Evolutionary conservation across 2,329 filamentous ascomycete genomes (phyloP).

Genomic region (Colletotrichum sp.): DNA sequence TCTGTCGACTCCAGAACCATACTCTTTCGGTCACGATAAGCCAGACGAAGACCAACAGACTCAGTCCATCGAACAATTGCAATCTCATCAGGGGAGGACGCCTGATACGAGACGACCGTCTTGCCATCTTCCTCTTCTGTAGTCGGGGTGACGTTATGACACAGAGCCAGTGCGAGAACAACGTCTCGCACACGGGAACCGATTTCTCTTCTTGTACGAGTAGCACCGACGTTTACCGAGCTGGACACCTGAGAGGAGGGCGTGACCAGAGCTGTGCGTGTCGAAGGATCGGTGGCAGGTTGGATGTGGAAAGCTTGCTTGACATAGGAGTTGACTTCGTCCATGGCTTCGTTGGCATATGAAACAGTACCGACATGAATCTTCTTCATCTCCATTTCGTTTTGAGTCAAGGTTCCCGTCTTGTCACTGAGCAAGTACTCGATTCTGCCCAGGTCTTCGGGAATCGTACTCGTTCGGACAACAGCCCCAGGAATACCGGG

Average conservation of each 20-base stretch:
- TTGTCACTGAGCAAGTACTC: conserved; percentile 98
- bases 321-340: conserved; percentile 88
- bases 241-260: conserved; percentile 74
- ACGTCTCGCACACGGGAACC: conserved; percentile 92
- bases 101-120: conserved; percentile 86
- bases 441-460: conserved; percentile 92
- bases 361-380: conserved; percentile 98
- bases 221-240: conserved; percentile 67
- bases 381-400: conserved; percentile 99
- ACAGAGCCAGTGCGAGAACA: conserved; percentile 88
- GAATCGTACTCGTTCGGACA: conserved; percentile 95
- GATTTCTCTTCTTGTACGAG: conserved; percentile 89
- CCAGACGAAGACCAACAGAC: conserved; percentile 83
- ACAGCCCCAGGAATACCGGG: conserved; percentile 89
- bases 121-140: conserved; percentile 82
- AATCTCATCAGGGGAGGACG: conserved; percentile 96
- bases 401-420: conserved; percentile 96
- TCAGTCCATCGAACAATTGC: conserved; percentile 97
- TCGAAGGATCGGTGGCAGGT: conserved; percentile 47
- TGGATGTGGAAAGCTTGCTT: conserved; percentile 77
- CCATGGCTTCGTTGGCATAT: conserved; percentile 98
- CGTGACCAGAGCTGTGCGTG: conserved; percentile 67
- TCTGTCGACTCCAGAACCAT: conserved; percentile 83
- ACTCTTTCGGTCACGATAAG: conserved; percentile 83
- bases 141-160: conserved; percentile 96